Evolutionary conservation across 2,329 filamentous ascomycete species (phyloP).

Genomic region (Sarocladium kiliense): DNA sequence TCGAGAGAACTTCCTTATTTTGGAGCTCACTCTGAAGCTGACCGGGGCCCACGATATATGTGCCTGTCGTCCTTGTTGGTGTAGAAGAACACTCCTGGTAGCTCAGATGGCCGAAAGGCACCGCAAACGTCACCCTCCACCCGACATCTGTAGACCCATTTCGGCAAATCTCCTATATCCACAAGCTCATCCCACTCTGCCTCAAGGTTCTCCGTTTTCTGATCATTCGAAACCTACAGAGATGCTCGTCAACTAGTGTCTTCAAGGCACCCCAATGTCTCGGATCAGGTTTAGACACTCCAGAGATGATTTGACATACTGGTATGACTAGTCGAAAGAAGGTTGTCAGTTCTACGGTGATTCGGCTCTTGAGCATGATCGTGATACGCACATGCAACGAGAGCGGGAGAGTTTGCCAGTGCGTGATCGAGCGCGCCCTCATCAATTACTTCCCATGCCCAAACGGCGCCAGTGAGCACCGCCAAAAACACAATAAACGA

Average conservation of each 20-base stretch:
- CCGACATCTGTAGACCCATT: not conserved
- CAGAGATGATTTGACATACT: not conserved
- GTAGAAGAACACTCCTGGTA: not conserved
- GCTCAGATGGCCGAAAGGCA: not conserved
- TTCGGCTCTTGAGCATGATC: not conserved
- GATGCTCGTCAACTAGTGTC: not conserved
- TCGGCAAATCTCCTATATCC: not conserved
- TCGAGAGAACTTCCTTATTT: too few species aligned
- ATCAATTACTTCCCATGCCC: not conserved
- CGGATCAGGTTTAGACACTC: too few species aligned
- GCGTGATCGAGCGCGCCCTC: not conserved
- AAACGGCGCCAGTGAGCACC: not conserved
- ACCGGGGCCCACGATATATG: not conserved
- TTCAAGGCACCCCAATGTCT: too few species aligned
- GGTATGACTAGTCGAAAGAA: not conserved
- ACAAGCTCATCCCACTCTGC: not conserved
- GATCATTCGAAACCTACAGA: not conserved
- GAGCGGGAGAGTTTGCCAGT: not conserved
- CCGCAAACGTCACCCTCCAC: not conserved
- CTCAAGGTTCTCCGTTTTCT: not conserved
- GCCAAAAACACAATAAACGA: not conserved
- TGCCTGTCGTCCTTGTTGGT: not conserved
- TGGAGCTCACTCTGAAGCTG: constrained; percentile 2
- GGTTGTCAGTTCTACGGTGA: not conserved
- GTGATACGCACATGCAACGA: not conserved